phyloP scores from a whole-genome alignment of 495 filamentous ascomycete genomes.

The Penicillium lagena region DNA sequence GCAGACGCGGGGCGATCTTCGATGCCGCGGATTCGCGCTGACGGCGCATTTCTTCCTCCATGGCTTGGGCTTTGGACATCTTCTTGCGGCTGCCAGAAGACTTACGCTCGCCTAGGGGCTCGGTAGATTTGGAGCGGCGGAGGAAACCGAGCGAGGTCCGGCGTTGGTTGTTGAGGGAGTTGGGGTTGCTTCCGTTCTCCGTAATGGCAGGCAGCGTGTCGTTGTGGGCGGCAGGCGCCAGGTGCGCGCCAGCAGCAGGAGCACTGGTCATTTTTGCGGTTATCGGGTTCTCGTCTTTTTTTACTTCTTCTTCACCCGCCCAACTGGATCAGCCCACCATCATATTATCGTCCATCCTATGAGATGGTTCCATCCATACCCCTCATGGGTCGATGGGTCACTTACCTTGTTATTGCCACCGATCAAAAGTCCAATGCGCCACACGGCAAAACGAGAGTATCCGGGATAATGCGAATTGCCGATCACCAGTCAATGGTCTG shows the following conservation, averaged over 20 bases:
- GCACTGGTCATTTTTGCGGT: slow-evolving; percentile 16
- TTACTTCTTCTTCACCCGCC: no score
- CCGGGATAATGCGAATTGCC: no score
- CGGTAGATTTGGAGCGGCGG: slow-evolving; percentile 75
- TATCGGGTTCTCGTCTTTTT: background rate
- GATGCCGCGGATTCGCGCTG: slow-evolving; percentile 62
- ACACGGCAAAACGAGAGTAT: no score
- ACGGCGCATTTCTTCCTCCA: slow-evolving; percentile 61
- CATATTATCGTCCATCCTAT: no score
- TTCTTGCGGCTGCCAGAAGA: slow-evolving; percentile 62
- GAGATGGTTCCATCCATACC: no score
- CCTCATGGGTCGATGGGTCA: no score
- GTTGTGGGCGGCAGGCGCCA: slow-evolving; percentile 13
- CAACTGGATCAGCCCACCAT: no score
- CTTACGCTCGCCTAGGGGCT: slow-evolving; percentile 38
- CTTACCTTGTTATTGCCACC: no score
- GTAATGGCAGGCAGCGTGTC: slow-evolving; percentile 8
- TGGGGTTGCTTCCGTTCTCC: slow-evolving; percentile 19
- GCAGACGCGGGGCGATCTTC: slow-evolving; percentile 70
- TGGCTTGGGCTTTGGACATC: slow-evolving; percentile 46
- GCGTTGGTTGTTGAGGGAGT: slow-evolving; percentile 14
- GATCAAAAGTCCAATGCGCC: no score
- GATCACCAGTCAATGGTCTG: background rate
- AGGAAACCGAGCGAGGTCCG: slow-evolving; percentile 56
- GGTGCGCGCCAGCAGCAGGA: slow-evolving; percentile 16